Evolutionary conservation across 2,329 filamentous ascomycete genomes (phyloP), one percentile per base, ranked within the genome.

Genomic region (Fusarium camptoceras): DNA sequence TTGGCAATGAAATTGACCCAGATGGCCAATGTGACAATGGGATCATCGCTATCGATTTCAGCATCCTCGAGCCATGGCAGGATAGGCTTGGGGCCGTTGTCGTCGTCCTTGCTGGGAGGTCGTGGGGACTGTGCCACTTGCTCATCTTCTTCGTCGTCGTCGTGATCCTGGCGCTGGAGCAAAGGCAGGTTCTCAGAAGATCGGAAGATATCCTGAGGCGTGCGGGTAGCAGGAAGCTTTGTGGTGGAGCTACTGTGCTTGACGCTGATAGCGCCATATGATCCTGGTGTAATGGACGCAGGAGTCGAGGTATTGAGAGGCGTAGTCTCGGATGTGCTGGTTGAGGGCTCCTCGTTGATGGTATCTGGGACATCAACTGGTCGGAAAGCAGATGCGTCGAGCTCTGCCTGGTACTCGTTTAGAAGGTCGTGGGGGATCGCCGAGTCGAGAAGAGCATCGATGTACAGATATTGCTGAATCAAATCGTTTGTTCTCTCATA

Each of bases 391-490:
- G 84, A 86, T 22, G 84, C 83, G 44, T 87, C 84, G 51, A 89
- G 83, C 68, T 91, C 84, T 69, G 90, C 78, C 37, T 80, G 90
- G 79, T 97, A 98, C 80, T 98, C 94, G 76, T 97, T 94, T 61
- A 98, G 89, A 46, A 98, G 84, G 74, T 95, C 91, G 76, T 97
- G 94, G 3, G 94, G 94, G n/a, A 97, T 88, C 30, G 93, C 94
- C 11, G 94, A 97, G 81, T 97, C 94, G 66, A 98, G 86, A 59
- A 98, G 84, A 55, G 91, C 89, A 81, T 98, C 95, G 74, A 98
- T 97, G 78, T 97, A 98, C 68, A 97, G 85, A 78, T 98, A 98
- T 78, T 97, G 92, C 78, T 96, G 92, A 63, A 98, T 89, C 44
- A 98, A 85, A 72, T 91, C 90, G 81, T 98, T 98, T 77, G 91